phyloP scores from a whole-genome alignment of 345 rosid species.

The Camelina hispida region DNA sequence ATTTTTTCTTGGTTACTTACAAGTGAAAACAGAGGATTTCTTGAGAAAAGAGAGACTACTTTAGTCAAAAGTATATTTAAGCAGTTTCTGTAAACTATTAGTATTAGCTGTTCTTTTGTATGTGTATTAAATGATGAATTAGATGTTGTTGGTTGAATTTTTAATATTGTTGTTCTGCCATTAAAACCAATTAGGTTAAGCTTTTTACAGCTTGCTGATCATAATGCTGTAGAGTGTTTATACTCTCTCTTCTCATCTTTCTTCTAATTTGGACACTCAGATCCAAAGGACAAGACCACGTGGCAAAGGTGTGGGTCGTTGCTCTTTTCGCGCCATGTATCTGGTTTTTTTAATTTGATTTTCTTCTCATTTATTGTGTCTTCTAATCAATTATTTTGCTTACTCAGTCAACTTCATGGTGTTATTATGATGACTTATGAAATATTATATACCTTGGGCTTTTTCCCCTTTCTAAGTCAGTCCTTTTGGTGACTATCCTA shows the following conservation, averaged over 20 bases:
- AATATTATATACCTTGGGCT: not conserved
- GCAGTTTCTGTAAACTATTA: not conserved
- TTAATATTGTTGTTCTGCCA: not conserved
- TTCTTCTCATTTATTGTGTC: conserved; percentile 32
- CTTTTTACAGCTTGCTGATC: conserved; percentile 13
- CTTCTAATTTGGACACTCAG: conserved; percentile 31
- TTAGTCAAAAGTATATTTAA: not conserved
- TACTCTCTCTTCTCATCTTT: not conserved
- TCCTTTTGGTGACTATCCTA: not conserved
- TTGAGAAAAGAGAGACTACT: conserved; percentile 1
- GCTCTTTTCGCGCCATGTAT: conserved; percentile 45
- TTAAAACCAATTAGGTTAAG: conserved; percentile 8
- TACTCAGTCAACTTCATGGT: conserved; percentile 30
- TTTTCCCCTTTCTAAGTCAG: not conserved
- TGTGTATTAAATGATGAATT: not conserved
- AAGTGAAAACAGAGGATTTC: conserved; percentile 22
- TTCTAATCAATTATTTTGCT: conserved; percentile 11
- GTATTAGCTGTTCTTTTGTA: conserved; percentile 2
- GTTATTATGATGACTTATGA: not conserved
- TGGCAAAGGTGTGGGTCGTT: conserved; percentile 42
- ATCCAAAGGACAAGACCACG: conserved; percentile 44
- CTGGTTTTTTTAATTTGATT: conserved; percentile 16
- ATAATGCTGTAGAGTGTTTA: conserved; percentile 28
- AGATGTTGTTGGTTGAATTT: not conserved
- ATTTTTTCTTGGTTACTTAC: conserved; percentile 26